Base-by-base conservation (phyloP, 139 green algal species). In the Chlorella sp. region DNA sequence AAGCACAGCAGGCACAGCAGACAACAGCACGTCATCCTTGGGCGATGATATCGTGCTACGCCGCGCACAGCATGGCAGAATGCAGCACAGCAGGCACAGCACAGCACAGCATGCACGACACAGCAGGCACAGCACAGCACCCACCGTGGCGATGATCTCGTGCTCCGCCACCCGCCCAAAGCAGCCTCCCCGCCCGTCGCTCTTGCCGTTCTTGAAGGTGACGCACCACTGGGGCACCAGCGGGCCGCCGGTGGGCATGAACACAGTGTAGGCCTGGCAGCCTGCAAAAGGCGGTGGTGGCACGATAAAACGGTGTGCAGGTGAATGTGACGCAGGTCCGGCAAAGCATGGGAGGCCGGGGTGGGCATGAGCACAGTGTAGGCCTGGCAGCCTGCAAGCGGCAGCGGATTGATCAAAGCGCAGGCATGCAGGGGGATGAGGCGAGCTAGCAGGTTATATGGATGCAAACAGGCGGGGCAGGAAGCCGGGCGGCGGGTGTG, bases 201-300 rank as follows among this genome's bases (percentile, higher is more conserved):
- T 91, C 75, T 87, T 89, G 39, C 95, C 95, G 3, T 81, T 37
- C 85, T 95, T 95, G 92, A 94, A 97, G 5, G 94, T 97, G 68
- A 97, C 90, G 85, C 91, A 95, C 94, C 94, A 97, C 77, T 91
- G 87, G 1, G 95, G 95, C 69, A 93, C 94, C 71, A 96, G 48
- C 42, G 95, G 69, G 76, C 95, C 94, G 0, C 92, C 89, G 2
- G 93, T 96, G 24, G 92, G 91, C 89, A 97, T 78, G 60, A 92
- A 94, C 42, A 85, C 86, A 28, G 94, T 93, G 75, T 71, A 48
- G 3, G 89, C 81, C 7, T 16, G 14, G 89, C 95, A 97, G 57
- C 91, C 93, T 94, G 91, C 80, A 88, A 26, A n/a, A n/a, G n/a
- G 30, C 48, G 7, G 19, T 14, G 30, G 48, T 30, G 32, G 32